Evolutionary conservation across 2,329 filamentous ascomycete genomes (phyloP).

Genomic region (Hypoxylon sp.): DNA sequence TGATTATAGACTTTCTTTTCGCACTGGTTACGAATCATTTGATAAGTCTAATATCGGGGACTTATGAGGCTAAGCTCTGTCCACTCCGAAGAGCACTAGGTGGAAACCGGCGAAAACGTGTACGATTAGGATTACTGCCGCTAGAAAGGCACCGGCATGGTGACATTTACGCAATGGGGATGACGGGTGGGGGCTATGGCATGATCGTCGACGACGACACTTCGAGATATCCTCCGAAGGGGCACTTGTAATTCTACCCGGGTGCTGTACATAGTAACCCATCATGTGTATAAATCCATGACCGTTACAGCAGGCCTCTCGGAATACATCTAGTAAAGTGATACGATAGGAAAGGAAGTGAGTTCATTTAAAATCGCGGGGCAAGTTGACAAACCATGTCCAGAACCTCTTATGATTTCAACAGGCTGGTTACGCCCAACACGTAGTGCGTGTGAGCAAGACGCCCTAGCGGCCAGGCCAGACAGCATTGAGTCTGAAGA

Average conservation of each 20-base stretch:
- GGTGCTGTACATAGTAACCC: constrained; percentile 45
- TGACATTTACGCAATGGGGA: constrained; percentile 28
- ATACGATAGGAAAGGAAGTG: background rate
- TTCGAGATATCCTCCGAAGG: constrained; percentile 31
- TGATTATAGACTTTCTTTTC: constrained; percentile 46
- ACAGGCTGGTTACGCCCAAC: background rate
- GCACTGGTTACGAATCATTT: constrained; percentile 24
- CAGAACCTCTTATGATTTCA: background rate
- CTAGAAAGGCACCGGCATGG: constrained; percentile 37
- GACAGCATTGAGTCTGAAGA: background rate
- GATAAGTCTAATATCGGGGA: constrained; percentile 26
- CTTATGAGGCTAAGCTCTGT: constrained; percentile 31
- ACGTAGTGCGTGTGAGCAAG: background rate
- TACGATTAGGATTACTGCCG: constrained; percentile 39
- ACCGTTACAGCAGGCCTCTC: constrained; percentile 6
- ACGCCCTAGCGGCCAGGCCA: background rate
- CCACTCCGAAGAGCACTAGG: constrained; percentile 21
- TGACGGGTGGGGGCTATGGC: constrained; percentile 21
- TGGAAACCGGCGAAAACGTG: constrained; percentile 37
- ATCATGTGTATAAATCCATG: constrained; percentile 41
- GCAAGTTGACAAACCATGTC: background rate
- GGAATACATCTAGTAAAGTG: background rate
- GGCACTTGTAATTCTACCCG: constrained; percentile 40
- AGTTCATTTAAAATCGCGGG: background rate
- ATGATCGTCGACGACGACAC: constrained; percentile 29